These are phyloP conservation scores for Lophium mytilinum DNA, from an alignment of 495 filamentous ascomycete species.

Conservation along the genomic window DNA sequence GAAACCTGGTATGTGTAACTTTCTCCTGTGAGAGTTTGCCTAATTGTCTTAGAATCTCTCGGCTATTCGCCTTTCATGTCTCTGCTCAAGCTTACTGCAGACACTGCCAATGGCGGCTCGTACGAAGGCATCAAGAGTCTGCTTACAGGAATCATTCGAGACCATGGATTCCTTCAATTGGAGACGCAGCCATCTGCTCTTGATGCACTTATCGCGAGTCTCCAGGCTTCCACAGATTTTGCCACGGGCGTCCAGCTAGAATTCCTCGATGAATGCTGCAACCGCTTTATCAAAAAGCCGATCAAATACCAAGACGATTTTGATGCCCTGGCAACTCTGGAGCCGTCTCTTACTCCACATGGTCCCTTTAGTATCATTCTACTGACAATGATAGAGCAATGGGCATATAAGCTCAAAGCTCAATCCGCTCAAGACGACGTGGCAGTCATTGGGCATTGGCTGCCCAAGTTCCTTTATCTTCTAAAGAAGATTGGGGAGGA, in stretches of 20 bases:
- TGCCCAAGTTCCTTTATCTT: slow-evolving; percentile 42
- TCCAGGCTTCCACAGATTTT: slow-evolving; percentile 30
- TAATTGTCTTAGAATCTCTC: slow-evolving; percentile 27
- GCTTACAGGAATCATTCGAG: slow-evolving; percentile 42
- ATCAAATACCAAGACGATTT: slow-evolving; percentile 58
- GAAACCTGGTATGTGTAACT: slow-evolving; percentile 43
- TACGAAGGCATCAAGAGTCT: slow-evolving; percentile 37
- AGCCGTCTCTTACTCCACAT: background rate
- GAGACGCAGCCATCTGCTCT: slow-evolving; percentile 39
- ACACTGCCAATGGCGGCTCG: slow-evolving; percentile 36
- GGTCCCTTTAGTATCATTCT: slow-evolving; percentile 46
- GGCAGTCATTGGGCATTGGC: slow-evolving; percentile 44
- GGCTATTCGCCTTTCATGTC: slow-evolving; percentile 56
- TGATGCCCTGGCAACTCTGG: slow-evolving; percentile 16
- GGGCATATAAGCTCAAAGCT: slow-evolving; percentile 56
- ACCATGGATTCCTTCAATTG: slow-evolving; percentile 43
- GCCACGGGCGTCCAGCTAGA: slow-evolving; percentile 36
- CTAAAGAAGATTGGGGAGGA: slow-evolving; percentile 42
- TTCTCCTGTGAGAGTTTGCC: background rate
- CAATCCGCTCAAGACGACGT: slow-evolving; percentile 28
- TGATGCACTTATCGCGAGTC: slow-evolving; percentile 44
- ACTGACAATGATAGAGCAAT: slow-evolving; percentile 64
- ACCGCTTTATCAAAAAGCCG: slow-evolving; percentile 58
- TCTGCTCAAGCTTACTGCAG: slow-evolving; percentile 46
- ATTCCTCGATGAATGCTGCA: slow-evolving; percentile 75